A percentile compares a stretch with the other conserved stretches of the same genome.
phyloP scores from a whole-genome alignment of 345 rosid genomes.

The Microthlaspi erraticum region DNA sequence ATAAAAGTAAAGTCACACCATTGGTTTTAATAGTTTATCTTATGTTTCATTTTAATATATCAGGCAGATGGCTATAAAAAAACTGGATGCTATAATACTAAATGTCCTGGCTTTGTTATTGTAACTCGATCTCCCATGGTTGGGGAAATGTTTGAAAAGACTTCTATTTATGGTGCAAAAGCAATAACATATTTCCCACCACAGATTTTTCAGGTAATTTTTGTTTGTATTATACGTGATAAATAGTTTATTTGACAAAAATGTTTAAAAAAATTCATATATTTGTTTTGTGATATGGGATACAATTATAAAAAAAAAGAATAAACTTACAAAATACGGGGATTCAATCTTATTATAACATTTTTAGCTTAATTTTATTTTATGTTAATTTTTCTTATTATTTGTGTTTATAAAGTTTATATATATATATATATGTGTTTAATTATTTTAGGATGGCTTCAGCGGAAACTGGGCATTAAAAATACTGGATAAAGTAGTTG shows the following conservation, averaged over 20 bases:
- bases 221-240: too few species aligned
- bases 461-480: slow-evolving; percentile 2
- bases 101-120: slow-evolving; percentile 16
- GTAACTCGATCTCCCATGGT: neutral
- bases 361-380: too few species aligned
- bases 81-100: slow-evolving; percentile 16
- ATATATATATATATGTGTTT: neutral
- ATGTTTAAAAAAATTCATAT: too few species aligned
- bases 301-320: too few species aligned
- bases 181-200: neutral
- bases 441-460: neutral
- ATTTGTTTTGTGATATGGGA: too few species aligned
- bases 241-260: too few species aligned
- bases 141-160: neutral
- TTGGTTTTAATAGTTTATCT: too few species aligned
- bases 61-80: neutral
- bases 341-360: too few species aligned
- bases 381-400: too few species aligned
- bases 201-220: neutral
- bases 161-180: slow-evolving; percentile 9
- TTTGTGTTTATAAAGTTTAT: neutral
- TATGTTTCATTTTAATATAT: neutral
- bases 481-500: slow-evolving; percentile 1
- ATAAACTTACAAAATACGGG: too few species aligned
- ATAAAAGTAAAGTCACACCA: too few species aligned